phyloP scores from a whole-genome alignment of 2,329 filamentous ascomycete genomes.

The Ophiostoma quercus region DNA sequence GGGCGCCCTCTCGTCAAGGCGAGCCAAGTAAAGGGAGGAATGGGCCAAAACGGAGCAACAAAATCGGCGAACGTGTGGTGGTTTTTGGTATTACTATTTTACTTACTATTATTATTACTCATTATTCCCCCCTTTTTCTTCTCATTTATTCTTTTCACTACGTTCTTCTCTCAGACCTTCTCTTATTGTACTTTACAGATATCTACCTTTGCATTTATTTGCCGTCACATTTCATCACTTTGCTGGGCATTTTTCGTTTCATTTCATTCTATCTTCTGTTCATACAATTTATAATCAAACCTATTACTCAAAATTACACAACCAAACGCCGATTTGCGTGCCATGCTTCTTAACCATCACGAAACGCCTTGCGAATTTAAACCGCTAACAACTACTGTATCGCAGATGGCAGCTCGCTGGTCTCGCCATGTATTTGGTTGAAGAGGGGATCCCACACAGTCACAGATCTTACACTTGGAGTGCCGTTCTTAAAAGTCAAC shows the following conservation, averaged over 20 bases:
- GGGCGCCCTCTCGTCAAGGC: conserved; percentile 12
- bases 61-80: conserved; percentile 18
- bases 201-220: neutral
- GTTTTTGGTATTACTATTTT: conserved; percentile 4
- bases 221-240: neutral
- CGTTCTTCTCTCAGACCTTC: conserved; percentile 13
- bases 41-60: conserved; percentile 7
- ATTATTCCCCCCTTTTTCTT: conserved; percentile 14
- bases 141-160: conserved; percentile 16
- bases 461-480: conserved; percentile 35
- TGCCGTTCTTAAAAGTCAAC: neutral
- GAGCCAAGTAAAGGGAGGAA: neutral
- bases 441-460: neutral
- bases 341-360: neutral
- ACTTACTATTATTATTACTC: conserved; percentile 3
- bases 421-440: neutral
- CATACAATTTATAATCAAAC: neutral
- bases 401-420: neutral
- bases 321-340: neutral
- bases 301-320: neutral
- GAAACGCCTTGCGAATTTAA: neutral
- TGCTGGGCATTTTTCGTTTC: neutral
- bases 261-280: neutral
- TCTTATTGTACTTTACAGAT: conserved; percentile 7
- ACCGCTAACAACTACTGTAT: neutral